Base-by-base conservation (phyloP, 371 early-diverging fungal genomes). In the Mortierella polycephala region DNA sequence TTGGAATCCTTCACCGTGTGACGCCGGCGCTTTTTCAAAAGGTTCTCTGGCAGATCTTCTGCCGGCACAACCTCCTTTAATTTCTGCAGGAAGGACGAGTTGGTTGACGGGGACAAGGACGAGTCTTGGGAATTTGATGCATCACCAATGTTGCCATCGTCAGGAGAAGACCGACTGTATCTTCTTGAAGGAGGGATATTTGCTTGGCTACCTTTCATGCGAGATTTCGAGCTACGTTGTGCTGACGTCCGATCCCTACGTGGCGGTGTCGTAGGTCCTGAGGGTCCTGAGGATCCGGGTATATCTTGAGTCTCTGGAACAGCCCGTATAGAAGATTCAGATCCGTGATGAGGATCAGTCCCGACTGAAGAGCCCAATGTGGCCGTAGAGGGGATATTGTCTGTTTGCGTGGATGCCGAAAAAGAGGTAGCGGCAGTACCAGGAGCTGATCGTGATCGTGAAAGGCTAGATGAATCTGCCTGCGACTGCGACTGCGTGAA, bases 401-500 rank as follows among this genome's bases (percentile, higher is more conserved):
- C 30, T 30, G 30, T 30, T 30, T 30, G 30, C 23, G 59, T 16
- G 16, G 47, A 40, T 56, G 63, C 23, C 18, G 49, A 30, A 20
- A 21, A 14, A 45, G 44, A 14, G 21, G 44, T 6, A n/a, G 5
- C 44, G 21, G 44, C 10, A n/a, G 5, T 53, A 6, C 37, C 45
- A 53, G 67, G 59, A 41, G 40, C 0, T 20, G 40, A 47, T n/a
- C 61, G 62, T 4, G 61, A 57, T 40, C 52, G 41, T 7, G 60
- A 30, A 5, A 41, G 11, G 44, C 54, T 8, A 13, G 61, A 64
- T 9, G 13, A 8, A 0, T 18, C 54, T n/a, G 50, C 59, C 16
- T 60, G 55, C 37, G 62, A 61, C n/a, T 51, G 63, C 20, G 65
- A 58, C 30, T 69, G 64, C 16, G 63, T 59, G 4, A 71, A 53